Conservation (phyloP, 352 stramenopile species). For the Phytopythium aichiense region DNA sequence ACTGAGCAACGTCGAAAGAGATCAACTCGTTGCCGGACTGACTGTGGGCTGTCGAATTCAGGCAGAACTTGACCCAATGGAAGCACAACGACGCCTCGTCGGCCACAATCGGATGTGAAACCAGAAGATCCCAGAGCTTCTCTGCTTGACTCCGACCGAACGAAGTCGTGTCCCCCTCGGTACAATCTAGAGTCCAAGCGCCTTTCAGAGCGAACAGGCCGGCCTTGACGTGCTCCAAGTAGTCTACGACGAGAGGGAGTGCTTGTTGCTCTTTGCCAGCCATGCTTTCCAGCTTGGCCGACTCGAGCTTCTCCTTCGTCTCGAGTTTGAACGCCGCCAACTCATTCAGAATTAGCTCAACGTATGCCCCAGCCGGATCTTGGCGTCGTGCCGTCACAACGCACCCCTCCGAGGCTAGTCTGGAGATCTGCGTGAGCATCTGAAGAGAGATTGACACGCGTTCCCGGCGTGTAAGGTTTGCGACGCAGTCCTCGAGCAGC, state of each 20-base stretch:
- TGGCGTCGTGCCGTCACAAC: slow-evolving; percentile 1
- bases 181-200: slow-evolving; percentile 39
- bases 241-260: slow-evolving; percentile 14
- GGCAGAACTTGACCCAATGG: slow-evolving; percentile 69
- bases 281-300: slow-evolving; percentile 10
- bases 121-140: slow-evolving; percentile 41
- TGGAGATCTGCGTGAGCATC: slow-evolving; percentile 29
- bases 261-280: slow-evolving; percentile 8
- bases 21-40: slow-evolving; percentile 13
- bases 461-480: slow-evolving; percentile 18
- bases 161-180: not conserved
- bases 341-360: slow-evolving; percentile 21
- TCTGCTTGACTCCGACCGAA: slow-evolving; percentile 23
- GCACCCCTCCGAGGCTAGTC: slow-evolving; percentile 20
- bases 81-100: slow-evolving; percentile 66
- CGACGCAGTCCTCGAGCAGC: slow-evolving; percentile 22
- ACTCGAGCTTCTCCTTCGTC: slow-evolving; percentile 1
- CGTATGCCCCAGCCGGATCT: slow-evolving; percentile 4
- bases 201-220: slow-evolving; percentile 55
- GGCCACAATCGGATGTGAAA: slow-evolving; percentile 22
- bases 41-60: slow-evolving; percentile 25
- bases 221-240: slow-evolving; percentile 33
- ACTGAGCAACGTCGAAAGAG: slow-evolving; percentile 17
- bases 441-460: slow-evolving; percentile 25
- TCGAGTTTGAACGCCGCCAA: slow-evolving; percentile 21